Conservation (phyloP, 768 basidiomycete species). For the Suillus luteus region DNA sequence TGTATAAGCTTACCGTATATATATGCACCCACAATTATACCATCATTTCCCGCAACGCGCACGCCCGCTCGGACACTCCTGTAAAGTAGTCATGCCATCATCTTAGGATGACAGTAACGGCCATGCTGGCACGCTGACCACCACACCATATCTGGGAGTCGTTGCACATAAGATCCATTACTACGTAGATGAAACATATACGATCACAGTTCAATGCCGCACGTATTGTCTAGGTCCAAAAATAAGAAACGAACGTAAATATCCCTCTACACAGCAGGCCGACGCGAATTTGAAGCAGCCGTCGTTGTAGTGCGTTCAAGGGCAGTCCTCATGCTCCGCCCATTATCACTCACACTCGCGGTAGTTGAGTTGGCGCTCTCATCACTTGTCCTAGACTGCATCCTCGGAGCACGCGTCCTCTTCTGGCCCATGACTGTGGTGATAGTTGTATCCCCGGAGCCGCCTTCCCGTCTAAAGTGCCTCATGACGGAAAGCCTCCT, state of each 20-base stretch:
- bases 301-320: conserved; percentile 9
- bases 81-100: not conserved
- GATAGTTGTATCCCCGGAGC: conserved; percentile 19
- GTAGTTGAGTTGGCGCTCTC: not conserved
- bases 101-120: not conserved
- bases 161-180: not conserved
- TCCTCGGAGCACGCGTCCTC: not conserved
- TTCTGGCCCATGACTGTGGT: conserved; percentile 10
- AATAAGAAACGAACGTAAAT: not conserved
- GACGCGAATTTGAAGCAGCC: conserved; percentile 2
- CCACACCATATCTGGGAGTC: not conserved
- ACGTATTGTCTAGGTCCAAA: not conserved
- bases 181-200: not conserved
- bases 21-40: not conserved
- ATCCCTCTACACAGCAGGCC: conserved; percentile 14
- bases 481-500: conserved; percentile 12
- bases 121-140: not conserved
- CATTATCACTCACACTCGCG: not conserved
- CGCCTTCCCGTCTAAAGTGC: conserved; percentile 6
- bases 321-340: not conserved
- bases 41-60: not conserved
- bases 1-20: not conserved
- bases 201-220: not conserved
- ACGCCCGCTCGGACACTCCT: not conserved
- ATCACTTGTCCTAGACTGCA: not conserved